phyloP scores from a whole-genome alignment of 192 early-diverging fungal genomes.

The Radiomyces spectabilis region DNA sequence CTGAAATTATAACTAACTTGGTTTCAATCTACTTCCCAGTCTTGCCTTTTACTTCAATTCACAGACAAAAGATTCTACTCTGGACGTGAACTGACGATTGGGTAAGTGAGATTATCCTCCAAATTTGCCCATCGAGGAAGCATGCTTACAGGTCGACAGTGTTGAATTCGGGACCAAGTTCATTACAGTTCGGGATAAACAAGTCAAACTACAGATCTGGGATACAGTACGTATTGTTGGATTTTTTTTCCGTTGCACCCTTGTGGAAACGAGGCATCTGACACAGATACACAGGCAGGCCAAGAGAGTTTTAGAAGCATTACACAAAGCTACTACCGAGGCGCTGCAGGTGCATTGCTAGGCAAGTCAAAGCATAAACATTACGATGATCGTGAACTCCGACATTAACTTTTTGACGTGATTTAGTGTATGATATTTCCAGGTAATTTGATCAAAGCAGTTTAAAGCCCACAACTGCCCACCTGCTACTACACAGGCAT shows the following conservation, averaged over 20 bases:
- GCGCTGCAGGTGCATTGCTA: constrained; percentile 69
- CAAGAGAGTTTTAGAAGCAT: constrained; percentile 85
- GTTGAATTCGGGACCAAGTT: constrained; percentile 81
- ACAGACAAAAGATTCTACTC: constrained; percentile 77
- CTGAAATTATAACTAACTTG: not conserved
- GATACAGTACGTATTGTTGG: constrained; percentile 60
- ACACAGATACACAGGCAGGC: constrained; percentile 52
- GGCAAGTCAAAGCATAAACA: constrained; percentile 28
- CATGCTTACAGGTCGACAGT: constrained; percentile 17
- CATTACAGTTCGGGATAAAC: constrained; percentile 66
- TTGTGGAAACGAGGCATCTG: constrained; percentile 21
- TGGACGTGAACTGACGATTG: constrained; percentile 78
- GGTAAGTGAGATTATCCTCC: too few species aligned
- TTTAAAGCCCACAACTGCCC: too few species aligned
- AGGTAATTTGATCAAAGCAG: constrained; percentile 32
- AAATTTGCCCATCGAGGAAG: too few species aligned
- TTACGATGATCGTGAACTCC: not conserved
- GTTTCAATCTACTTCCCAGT: constrained; percentile 23
- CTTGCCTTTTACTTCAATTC: constrained; percentile 75
- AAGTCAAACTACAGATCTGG: constrained; percentile 92
- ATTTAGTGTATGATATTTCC: constrained; percentile 73
- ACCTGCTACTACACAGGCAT: not conserved
- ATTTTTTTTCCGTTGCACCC: not conserved
- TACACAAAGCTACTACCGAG: constrained; percentile 78
- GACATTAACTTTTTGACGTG: constrained; percentile 1